Base-by-base conservation (phyloP, 306 rosid genomes). In the Alnus rubra region DNA sequence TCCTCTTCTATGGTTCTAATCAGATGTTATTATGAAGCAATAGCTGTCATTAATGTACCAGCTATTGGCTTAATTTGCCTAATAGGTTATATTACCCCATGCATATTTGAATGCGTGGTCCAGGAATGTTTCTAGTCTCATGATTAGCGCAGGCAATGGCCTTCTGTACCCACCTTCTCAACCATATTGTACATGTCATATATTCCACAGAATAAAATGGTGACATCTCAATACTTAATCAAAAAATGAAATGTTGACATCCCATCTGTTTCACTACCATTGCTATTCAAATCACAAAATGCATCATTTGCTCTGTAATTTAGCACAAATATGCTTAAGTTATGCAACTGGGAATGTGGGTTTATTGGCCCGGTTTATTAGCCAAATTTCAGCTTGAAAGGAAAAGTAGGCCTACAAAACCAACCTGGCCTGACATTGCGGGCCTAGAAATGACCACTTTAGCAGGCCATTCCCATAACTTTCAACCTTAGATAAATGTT, bases 361-460 rank as follows among this genome's bases (percentile, higher is more conserved):
- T 58, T 58, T 58, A 23, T 13, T 23, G 64, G 64, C 35, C 14
- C 23, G 35, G 35, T 55, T 55, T 55, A 31, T n/a, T 58, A 58
- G 64, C 13, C 33, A 23, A 58, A 8, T 14, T 58, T 58, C 33
- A 0, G 33, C 13, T 2, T 7, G 7, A 7, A 19, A 58, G 64
- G 64, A 23, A 56, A 58, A 16, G 7, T 52, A 52, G 58, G n/a
- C 63, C 28, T 5, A 16, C 19, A 19, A n/a, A 56, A 60, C 68
- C 9, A 1, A 60, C 18, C 68, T 60, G 68, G 18, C 16, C 68
- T 60, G 68, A 60, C 37, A 60, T 30, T 28, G 58, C n/a, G 42
- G 64, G 76, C 55, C 74, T 19, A 67, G 75, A 59, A 45, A 15
- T 52, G 71, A 74, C 64, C 54, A 48, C 11, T 71, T 37, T 51